Evolutionary conservation across 2,329 filamentous ascomycete genomes (phyloP).

Genomic region (Hymenoscyphus repandus): DNA sequence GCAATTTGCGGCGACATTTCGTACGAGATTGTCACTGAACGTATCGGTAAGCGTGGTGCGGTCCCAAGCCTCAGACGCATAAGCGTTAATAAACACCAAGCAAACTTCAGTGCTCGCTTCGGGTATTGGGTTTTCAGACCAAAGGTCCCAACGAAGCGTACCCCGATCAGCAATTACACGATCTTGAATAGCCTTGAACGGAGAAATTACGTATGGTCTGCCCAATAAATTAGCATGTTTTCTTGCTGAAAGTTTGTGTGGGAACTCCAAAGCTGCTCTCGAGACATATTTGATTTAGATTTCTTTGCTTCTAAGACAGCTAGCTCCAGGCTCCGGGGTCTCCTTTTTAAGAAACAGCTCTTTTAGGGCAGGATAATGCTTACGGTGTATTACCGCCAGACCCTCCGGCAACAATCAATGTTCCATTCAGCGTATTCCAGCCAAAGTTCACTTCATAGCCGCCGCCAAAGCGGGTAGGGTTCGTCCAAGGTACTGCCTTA

Average conservation of each 20-base stretch:
- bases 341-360: no score
- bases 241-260: no score
- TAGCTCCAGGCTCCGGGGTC: no score
- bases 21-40: neutral
- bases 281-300: no score
- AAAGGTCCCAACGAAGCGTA: conserved; percentile 1
- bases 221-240: no score
- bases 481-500: neutral
- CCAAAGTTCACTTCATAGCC: conserved; percentile 31
- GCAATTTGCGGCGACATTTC: conserved; percentile 36
- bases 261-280: no score
- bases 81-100: conserved; percentile 60
- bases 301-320: no score
- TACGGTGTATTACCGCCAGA: neutral
- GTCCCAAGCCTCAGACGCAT: conserved; percentile 48
- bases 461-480: neutral
- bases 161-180: neutral
- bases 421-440: conserved; percentile 34
- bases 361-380: no score
- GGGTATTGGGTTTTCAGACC: neutral
- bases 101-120: conserved; percentile 44
- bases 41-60: conserved; percentile 16
- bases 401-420: neutral
- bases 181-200: conserved; percentile 1
- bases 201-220: neutral